A percentile compares a stretch with the other conserved stretches of the same genome.
Evolutionary conservation across 208 protist genomes (phyloP).

Genomic region (Polymyxa betae): DNA sequence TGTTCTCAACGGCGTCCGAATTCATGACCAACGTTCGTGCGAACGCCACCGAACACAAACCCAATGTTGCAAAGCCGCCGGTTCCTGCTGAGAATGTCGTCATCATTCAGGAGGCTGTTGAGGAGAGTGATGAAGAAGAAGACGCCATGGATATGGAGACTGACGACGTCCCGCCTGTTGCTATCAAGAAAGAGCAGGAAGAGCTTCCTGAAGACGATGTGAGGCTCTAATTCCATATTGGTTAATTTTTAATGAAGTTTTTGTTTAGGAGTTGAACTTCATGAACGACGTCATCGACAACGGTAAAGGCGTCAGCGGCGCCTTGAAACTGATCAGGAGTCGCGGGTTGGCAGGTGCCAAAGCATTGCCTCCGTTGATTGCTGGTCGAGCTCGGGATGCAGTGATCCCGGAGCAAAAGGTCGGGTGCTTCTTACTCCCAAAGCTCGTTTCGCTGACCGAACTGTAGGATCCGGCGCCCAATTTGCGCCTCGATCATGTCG

Average conservation of each 20-base stretch:
- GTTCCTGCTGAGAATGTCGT: background rate
- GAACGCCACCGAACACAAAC: background rate
- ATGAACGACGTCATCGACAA: background rate
- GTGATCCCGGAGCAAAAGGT: background rate
- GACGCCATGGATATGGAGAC: conserved; percentile 28
- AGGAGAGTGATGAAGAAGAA: background rate
- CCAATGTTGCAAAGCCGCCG: background rate
- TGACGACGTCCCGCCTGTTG: background rate
- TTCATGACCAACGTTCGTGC: conserved; percentile 48
- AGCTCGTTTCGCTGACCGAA: background rate
- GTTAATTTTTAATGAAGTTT: background rate
- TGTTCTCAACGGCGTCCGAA: conserved; percentile 19
- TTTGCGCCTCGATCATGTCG: conserved; percentile 12
- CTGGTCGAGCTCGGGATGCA: background rate
- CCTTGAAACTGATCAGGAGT: conserved; percentile 1
- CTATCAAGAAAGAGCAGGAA: background rate
- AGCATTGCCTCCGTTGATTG: background rate
- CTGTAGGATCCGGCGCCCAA: conserved; percentile 30
- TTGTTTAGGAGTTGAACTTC: conserved; percentile 28
- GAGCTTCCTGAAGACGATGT: background rate
- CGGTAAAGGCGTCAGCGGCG: background rate
- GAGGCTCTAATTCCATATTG: background rate
- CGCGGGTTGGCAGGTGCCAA: background rate
- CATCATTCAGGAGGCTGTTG: background rate
- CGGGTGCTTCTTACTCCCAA: background rate